phyloP scores from a whole-genome alignment of 306 rosid species.

The Begonia peltatifolia region DNA sequence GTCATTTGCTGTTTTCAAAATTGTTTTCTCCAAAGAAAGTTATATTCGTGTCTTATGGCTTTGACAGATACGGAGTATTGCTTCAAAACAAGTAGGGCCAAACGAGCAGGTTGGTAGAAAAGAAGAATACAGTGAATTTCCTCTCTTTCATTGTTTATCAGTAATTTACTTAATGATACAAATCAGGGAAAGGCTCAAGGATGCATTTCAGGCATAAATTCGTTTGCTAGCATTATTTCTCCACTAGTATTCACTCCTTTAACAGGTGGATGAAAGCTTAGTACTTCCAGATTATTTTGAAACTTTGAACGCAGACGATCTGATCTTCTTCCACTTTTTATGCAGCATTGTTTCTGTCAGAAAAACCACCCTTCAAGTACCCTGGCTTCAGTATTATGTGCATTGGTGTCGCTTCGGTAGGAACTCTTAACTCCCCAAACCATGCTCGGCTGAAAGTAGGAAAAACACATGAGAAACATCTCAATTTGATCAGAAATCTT shows the following conservation, averaged over 20 bases:
- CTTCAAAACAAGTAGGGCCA: constrained; percentile 71
- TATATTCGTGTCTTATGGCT: background rate
- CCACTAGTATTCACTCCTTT: constrained; percentile 73
- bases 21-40: background rate
- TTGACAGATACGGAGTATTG: constrained; percentile 69
- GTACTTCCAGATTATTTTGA: background rate
- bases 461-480: no score
- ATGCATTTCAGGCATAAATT: constrained; percentile 64
- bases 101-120: constrained; percentile 45
- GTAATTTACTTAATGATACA: constrained; percentile 1
- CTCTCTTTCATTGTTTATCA: no score
- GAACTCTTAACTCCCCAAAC: background rate
- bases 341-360: constrained; percentile 76
- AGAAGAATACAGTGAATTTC: no score
- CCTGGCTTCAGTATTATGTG: constrained; percentile 90
- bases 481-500: no score
- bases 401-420: constrained; percentile 43
- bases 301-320: background rate
- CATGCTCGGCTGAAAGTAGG: no score
- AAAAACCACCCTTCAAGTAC: constrained; percentile 61
- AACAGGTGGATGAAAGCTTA: constrained; percentile 34
- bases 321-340: constrained; percentile 9
- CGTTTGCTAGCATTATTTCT: constrained; percentile 58
- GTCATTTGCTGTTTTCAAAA: constrained; percentile 10
- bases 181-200: constrained; percentile 86